Evolutionary conservation across 1,284 basidiomycete genomes (phyloP).

Genomic region (Athelia psychrophila): DNA sequence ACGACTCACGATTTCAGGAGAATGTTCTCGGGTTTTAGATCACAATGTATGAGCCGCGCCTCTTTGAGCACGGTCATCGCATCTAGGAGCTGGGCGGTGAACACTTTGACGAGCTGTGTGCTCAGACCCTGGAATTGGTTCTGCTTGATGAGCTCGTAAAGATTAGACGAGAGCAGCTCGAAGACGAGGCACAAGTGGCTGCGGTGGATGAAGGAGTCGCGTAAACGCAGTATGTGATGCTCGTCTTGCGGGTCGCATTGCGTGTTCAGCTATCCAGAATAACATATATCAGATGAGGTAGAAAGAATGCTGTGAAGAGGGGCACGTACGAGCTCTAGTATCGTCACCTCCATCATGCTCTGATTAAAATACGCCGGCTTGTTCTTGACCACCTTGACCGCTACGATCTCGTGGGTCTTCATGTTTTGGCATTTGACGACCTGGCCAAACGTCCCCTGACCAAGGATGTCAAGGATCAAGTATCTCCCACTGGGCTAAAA

Average conservation of each 20-base stretch:
- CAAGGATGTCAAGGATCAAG: constrained; percentile 95
- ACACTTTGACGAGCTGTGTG: constrained; percentile 96
- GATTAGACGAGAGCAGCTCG: constrained; percentile 94
- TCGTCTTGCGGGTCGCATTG: constrained; percentile 91
- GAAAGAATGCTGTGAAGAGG: not conserved
- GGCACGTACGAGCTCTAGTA: constrained; percentile 82
- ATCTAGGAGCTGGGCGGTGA: constrained; percentile 94
- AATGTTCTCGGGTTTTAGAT: constrained; percentile 97
- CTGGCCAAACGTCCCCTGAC: constrained; percentile 98
- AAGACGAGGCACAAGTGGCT: constrained; percentile 97
- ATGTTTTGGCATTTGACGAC: constrained; percentile 99
- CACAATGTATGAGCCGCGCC: constrained; percentile 95
- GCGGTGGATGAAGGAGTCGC: constrained; percentile 96
- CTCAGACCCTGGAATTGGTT: constrained; percentile 98
- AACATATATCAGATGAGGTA: constrained; percentile 6
- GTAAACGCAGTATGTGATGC: constrained; percentile 94
- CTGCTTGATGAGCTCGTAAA: constrained; percentile 99
- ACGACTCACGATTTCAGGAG: constrained; percentile 78
- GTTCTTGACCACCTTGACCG: constrained; percentile 99
- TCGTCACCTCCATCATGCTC: constrained; percentile 99
- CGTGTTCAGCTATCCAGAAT: constrained; percentile 76
- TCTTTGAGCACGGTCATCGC: constrained; percentile 93
- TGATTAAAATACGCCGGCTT: constrained; percentile 99
- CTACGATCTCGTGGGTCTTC: constrained; percentile 97
- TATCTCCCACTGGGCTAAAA: constrained; percentile 61